Conservation (phyloP, 2,329 filamentous ascomycete species). For the Hypocrella siamensis region DNA sequence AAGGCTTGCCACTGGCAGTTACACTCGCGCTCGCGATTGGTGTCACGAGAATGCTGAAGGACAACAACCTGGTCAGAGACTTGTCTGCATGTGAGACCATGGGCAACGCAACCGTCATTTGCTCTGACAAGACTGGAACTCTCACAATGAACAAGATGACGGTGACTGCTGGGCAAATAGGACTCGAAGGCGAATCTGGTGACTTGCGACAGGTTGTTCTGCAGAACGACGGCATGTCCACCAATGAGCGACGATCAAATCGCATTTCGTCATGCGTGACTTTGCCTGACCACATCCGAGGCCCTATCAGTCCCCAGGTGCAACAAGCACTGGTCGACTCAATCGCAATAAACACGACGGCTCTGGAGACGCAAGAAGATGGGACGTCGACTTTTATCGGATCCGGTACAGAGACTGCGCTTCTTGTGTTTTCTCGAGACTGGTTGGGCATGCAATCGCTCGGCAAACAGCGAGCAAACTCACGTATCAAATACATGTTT, state of each 20-base stretch:
- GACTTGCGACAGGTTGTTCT: too few relatives aligned
- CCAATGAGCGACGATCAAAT: too few relatives aligned
- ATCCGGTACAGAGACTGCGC: conserved; percentile 37
- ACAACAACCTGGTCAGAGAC: conserved; percentile 53
- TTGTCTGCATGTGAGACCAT: conserved; percentile 56
- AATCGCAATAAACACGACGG: conserved; percentile 38
- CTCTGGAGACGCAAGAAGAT: conserved; percentile 31
- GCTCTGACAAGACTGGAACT: conserved; percentile 43
- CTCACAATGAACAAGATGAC: conserved; percentile 16
- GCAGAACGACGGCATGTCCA: too few relatives aligned
- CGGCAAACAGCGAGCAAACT: conserved; percentile 12
- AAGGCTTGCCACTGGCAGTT: conserved; percentile 50
- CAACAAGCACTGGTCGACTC: conserved; percentile 23
- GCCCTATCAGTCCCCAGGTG: conserved; percentile 8
- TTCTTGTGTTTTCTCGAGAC: conserved; percentile 30
- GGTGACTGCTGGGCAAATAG: conserved; percentile 6
- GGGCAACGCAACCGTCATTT: conserved; percentile 59
- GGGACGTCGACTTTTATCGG: conserved; percentile 29
- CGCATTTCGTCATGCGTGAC: not conserved
- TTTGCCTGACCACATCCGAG: not conserved
- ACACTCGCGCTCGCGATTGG: conserved; percentile 54
- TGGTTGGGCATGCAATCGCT: conserved; percentile 30
- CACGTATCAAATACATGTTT: conserved; percentile 27
- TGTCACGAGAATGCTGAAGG: conserved; percentile 52
- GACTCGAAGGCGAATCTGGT: not conserved